Evolutionary conservation across 345 rosid genomes (phyloP), one percentile per base, ranked within the genome.

Genomic region (Conringia planisiliqua): DNA sequence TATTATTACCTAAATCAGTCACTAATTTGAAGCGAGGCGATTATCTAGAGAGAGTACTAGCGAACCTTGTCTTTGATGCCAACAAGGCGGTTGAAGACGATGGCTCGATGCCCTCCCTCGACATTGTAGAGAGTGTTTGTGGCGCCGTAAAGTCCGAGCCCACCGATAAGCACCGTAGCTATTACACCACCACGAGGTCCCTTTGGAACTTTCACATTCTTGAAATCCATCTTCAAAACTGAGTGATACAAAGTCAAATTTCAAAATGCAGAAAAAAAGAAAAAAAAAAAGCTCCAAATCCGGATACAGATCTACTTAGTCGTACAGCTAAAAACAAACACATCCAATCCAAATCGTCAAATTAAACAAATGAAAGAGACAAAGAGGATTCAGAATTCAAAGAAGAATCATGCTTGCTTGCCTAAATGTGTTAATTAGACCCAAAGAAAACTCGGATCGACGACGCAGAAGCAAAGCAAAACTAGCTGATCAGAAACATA

Each of bases 131-230:
- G 47, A 65, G 27, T 14, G 57, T 73, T 40, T 0, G 77, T 32
- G 40, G 81, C 85, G 24, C 84, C 95, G 80, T 92, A 92, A 55
- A 87, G 38, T 30, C 84, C 89, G 72, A 93, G 64, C 5, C 89
- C 90, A 71, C 96, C 96, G 44, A 90, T 10, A 32, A 87, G 17
- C 81, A 90, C 59, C 55, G 86, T 66, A 50, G 87, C 70, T 47
- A 78, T 62, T 13, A 82, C 85, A 65, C 93, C 96, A 17, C 87
- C 85, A 48, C 91, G 86, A 0, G 96, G 93, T 74, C 87, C 80
- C 60, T 86, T 86, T 30, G 97, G 97, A 51, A 90, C 88, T 81
- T 85, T 92, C 39, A 85, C 79, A 61, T 89, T 89, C 74, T 80
- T 82, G 54, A 82, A 71, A 69, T 78, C 82, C 87, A 84, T 84